Evolutionary conservation across 176 grass and related monocot genomes (phyloP).

Genomic region (Zoysia japonica): DNA sequence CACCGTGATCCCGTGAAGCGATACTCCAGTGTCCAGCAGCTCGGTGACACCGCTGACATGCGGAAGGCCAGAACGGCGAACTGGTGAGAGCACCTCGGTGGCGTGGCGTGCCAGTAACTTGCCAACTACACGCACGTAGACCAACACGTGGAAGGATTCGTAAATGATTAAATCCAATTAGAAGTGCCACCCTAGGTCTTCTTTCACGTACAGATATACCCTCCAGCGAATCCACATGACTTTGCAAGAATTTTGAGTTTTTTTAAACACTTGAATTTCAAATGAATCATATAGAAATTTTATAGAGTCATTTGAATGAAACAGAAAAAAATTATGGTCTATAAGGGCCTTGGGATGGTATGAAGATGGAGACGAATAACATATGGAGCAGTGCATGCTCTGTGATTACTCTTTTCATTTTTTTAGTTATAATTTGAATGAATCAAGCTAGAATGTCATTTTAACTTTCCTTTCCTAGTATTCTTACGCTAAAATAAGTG

Average conservation of each 20-base stretch:
- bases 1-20: too few species aligned
- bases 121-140: too few species aligned
- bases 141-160: slow-evolving; percentile 19
- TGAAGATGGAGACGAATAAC: neutral
- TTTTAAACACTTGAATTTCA: too few species aligned
- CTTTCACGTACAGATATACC: neutral
- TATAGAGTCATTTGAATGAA: too few species aligned
- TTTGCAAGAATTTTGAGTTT: too few species aligned
- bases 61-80: neutral
- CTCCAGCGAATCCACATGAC: neutral
- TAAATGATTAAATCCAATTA: neutral
- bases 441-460: neutral
- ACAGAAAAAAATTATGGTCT: too few species aligned
- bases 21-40: neutral
- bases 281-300: too few species aligned
- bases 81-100: neutral
- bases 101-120: neutral
- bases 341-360: neutral
- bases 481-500: neutral
- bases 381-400: too few species aligned
- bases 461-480: neutral
- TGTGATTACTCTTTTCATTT: too few species aligned
- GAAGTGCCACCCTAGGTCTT: neutral
- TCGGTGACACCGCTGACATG: neutral
- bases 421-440: neutral